Conservation (phyloP, 2,329 filamentous ascomycete genomes). For the Botrytis tulipae region DNA sequence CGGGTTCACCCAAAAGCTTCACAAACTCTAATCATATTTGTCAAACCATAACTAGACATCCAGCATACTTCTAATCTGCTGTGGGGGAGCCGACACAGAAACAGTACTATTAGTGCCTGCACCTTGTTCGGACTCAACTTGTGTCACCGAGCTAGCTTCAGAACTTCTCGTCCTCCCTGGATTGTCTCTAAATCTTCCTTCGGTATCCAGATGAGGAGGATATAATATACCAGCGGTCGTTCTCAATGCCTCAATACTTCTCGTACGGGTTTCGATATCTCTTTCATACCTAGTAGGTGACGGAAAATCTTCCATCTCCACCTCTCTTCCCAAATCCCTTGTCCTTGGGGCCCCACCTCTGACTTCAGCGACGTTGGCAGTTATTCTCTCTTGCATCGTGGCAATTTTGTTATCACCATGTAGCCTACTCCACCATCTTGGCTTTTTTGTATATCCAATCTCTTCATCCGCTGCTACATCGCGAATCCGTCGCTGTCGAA, state of each 20-base stretch:
- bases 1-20: neutral
- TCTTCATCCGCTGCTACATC: constrained; percentile 57
- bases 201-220: constrained; percentile 15
- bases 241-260: constrained; percentile 44
- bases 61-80: constrained; percentile 44
- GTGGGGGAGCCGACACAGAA: constrained; percentile 35
- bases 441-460: constrained; percentile 59
- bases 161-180: constrained; percentile 19
- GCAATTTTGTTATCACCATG: constrained; percentile 31
- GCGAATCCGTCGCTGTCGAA: constrained; percentile 59
- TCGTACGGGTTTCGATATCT: constrained; percentile 28
- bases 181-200: constrained; percentile 25
- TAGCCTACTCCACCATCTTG: constrained; percentile 62
- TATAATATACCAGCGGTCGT: constrained; percentile 26
- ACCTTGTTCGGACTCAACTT: constrained; percentile 18
- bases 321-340: constrained; percentile 34
- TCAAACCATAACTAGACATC: constrained; percentile 36
- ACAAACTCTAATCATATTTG: neutral
- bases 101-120: constrained; percentile 33
- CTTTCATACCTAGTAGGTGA: constrained; percentile 24
- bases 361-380: constrained; percentile 40
- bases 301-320: constrained; percentile 42
- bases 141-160: constrained; percentile 18
- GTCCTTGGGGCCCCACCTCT: constrained; percentile 37
- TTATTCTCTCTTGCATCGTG: constrained; percentile 37